Evolutionary conservation across 1,139 yeast species (phyloP).

Genomic region (Dujonia santamariae): DNA sequence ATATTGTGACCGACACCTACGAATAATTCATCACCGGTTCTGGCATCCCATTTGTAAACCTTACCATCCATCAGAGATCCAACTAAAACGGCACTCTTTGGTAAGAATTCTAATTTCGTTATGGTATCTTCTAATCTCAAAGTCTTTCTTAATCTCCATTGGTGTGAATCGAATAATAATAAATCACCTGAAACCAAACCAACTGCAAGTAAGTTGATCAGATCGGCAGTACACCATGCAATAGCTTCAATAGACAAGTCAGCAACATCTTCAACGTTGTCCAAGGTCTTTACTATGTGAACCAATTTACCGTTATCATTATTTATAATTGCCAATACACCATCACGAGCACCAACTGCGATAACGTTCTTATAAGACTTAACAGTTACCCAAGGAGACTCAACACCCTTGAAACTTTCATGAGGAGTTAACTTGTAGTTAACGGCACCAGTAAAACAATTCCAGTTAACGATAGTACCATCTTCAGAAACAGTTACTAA

Average conservation of each 20-base stretch:
- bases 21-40: slow-evolving; percentile 75
- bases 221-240: slow-evolving; percentile 68
- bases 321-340: slow-evolving; percentile 74
- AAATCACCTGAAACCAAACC: slow-evolving; percentile 91
- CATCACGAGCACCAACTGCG: slow-evolving; percentile 85
- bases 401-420: slow-evolving; percentile 62
- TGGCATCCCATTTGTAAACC: slow-evolving; percentile 83
- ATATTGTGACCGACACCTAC: slow-evolving; percentile 89
- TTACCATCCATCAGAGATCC: slow-evolving; percentile 84
- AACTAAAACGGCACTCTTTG: slow-evolving; percentile 53
- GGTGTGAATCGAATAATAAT: slow-evolving; percentile 72
- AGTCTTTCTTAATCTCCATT: slow-evolving; percentile 81
- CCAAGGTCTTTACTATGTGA: slow-evolving; percentile 61
- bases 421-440: slow-evolving; percentile 63
- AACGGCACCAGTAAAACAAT: slow-evolving; percentile 73
- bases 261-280: slow-evolving; percentile 58
- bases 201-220: slow-evolving; percentile 62
- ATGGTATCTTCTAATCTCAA: slow-evolving; percentile 75
- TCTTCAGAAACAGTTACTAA: slow-evolving; percentile 85
- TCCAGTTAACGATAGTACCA: slow-evolving; percentile 85
- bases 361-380: slow-evolving; percentile 46
- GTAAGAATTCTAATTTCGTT: slow-evolving; percentile 71
- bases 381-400: slow-evolving; percentile 86
- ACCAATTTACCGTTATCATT: slow-evolving; percentile 70
- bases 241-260: slow-evolving; percentile 86